Base-by-base conservation (phyloP, 345 rosid species). In the Citrus mangshanensis region DNA sequence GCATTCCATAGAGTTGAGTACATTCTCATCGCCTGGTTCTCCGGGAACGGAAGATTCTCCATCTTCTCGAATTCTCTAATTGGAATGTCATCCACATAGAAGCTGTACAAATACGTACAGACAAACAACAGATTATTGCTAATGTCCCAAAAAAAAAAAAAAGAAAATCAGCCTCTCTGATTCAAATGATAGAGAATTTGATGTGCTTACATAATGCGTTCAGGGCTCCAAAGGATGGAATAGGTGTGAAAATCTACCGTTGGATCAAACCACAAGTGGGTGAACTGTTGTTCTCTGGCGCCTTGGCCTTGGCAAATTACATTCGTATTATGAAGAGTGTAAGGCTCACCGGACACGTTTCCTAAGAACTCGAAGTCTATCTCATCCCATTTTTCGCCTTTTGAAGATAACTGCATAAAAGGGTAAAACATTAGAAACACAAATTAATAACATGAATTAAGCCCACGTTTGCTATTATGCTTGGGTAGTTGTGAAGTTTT, bases 281-380 rank as follows among this genome's bases (percentile, higher is more conserved):
- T n/a, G n/a, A 91, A 93, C n/a, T 93, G 97, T 64, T 93, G 93
- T 83, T 93, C 93, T 77, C 92, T 86, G 65, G 83, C 77, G 72
- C 95, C 97, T 81, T 91, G 88, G 16, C 95, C 95, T 79, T 89
- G 89, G 78, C 85, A 84, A 69, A 75, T 88, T 54, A 92, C 86
- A 77, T 92, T 91, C 4, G 93, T 93, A 67, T n/a, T n/a, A n/a
- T 93, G 97, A 68, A 91, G 82, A 35, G 74, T 82, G 61, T 91
- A 91, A 54, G 97, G 97, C 3, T 89, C 85, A 51, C 93, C 93
- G 13, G 85, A 89, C 37, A 87, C 60, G 77, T 93, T 93, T 51
- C 98, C 96, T 62, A 91, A 73, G 85, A 93, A 93, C 78, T 91
- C 98, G 63, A 93, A 87, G 71, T 91, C 95, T 22, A 93, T 89